Evolutionary conservation across 805 yeast genomes (phyloP), one percentile per base, ranked within the genome.

Genomic region (Hanseniaspora thailandica): DNA sequence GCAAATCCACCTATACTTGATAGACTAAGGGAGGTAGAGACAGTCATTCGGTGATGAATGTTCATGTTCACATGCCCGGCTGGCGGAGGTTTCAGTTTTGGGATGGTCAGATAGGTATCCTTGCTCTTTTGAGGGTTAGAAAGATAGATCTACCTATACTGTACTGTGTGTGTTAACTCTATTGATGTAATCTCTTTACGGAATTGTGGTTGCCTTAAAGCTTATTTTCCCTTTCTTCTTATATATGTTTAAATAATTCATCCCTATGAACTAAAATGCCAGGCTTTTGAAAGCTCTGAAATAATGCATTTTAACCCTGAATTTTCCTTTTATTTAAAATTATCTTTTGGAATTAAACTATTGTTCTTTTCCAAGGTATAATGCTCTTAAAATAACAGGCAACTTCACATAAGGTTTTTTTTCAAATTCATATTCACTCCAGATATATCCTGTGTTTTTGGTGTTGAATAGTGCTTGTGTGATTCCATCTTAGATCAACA

Each of bases 151-250:
- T 22, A 17, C 25, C 25, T 38, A 38, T n/a, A 22, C 13, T 22
- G 41, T 38, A 8, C 41, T 38, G 41, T 38, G 41, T 38, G 41
- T 26, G 26, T 38, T 38, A 22, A 38, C 41, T 38, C 41, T 38
- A 38, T 23, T 38, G 15, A 22, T 17, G 41, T 15, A 38, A 22
- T 38, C 41, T 38, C 41, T 38, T 38, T 6, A 38, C 12, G 7
- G 13, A 38, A 22, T 9, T 3, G 41, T 38, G 41, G 41, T 38
- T 38, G 41, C 41, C 41, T 38, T 22, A 22, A 38, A 38, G 26
- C 41, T 19, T 38, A 20, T 38, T 38, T 38, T 38, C 41, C n/a
- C 22, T 38, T 38, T 22, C 41, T 33, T 8, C 25, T 12, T 38
- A 38, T 38, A 22, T 38, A 38, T 38, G 13, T 13, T 13, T 31